Conservation (phyloP, 768 basidiomycete species). For the Dacryopinax primogenitus region DNA sequence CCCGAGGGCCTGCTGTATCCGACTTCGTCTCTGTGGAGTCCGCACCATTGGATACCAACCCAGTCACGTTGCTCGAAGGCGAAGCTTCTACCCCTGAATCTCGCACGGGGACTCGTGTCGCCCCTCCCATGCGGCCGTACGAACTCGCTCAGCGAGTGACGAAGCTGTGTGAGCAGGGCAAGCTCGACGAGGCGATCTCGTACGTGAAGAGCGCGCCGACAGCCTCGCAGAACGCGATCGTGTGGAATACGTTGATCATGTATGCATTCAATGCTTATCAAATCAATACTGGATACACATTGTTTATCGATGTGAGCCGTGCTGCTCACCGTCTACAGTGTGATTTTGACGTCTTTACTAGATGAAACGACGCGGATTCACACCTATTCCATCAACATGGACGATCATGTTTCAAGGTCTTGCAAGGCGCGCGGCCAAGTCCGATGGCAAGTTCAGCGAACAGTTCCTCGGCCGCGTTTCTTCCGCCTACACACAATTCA, state of each 20-base stretch:
- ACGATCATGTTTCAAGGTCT: conserved; percentile 57
- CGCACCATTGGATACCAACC: neutral
- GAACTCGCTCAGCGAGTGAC: conserved; percentile 16
- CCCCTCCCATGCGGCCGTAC: conserved; percentile 14
- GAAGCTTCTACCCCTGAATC: neutral
- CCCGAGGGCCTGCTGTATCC: too few relatives aligned
- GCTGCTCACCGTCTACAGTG: neutral
- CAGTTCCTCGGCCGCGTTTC: conserved; percentile 39
- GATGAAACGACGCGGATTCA: conserved; percentile 78
- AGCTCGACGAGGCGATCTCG: conserved; percentile 48
- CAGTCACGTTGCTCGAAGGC: neutral
- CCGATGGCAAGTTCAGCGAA: neutral
- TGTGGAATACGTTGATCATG: conserved; percentile 72
- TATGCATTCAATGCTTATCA: conserved; percentile 44
- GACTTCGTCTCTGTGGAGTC: neutral
- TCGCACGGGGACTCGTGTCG: neutral
- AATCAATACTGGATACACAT: conserved; percentile 46
- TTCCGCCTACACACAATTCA: conserved; percentile 46
- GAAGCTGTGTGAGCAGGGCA: conserved; percentile 39
- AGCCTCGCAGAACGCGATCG: conserved; percentile 58
- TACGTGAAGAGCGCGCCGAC: conserved; percentile 57
- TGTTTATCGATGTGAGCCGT: conserved; percentile 53
- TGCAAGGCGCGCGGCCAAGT: conserved; percentile 18
- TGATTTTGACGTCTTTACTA: conserved; percentile 22
- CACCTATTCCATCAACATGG: conserved; percentile 54